Percentiles rank a stretch among this genome's conserved stretches.
Conservation (phyloP, 2,329 filamentous ascomycete species). For the Delphinella strobiligena region DNA sequence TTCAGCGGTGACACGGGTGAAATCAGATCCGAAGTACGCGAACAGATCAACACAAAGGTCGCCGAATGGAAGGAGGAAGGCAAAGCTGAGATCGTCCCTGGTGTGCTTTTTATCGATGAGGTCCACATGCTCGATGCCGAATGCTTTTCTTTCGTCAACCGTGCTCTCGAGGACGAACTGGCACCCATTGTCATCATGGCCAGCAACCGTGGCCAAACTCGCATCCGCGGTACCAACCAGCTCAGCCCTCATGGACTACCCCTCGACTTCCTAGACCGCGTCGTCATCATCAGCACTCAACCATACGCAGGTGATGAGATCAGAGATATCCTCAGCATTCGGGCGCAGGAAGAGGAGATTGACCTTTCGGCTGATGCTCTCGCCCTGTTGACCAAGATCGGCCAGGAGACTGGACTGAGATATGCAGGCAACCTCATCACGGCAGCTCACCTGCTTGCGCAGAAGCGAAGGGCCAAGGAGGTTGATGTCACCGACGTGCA, state of each 20-base stretch:
- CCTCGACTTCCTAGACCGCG: constrained; percentile 88
- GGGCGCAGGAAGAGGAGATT: constrained; percentile 91
- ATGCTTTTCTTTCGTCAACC: constrained; percentile 97
- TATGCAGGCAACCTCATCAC: constrained; percentile 98
- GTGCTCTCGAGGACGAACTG: constrained; percentile 85
- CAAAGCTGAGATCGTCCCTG: constrained; percentile 95
- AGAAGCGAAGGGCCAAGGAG: constrained; percentile 75
- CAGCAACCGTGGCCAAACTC: constrained; percentile 83
- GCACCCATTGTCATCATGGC: constrained; percentile 99
- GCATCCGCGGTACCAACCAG: constrained; percentile 89
- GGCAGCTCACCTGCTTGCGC: constrained; percentile 74
- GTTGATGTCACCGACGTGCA: constrained; percentile 82
- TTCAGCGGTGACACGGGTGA: constrained; percentile 98
- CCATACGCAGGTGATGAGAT: constrained; percentile 75
- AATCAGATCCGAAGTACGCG: constrained; percentile 90
- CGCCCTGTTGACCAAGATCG: constrained; percentile 89
- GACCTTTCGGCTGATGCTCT: constrained; percentile 83
- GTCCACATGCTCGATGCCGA: constrained; percentile 99
- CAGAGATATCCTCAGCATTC: constrained; percentile 80
- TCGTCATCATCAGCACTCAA: constrained; percentile 92
- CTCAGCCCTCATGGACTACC: constrained; percentile 80
- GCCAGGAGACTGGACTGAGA: constrained; percentile 77
- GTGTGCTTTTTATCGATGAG: constrained; percentile 96
- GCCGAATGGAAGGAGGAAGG: constrained; percentile 99
- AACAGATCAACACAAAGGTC: constrained; percentile 98